phyloP scores from a whole-genome alignment of 2,329 filamentous ascomycete genomes.

The Myriosclerotinia duriaeana region DNA sequence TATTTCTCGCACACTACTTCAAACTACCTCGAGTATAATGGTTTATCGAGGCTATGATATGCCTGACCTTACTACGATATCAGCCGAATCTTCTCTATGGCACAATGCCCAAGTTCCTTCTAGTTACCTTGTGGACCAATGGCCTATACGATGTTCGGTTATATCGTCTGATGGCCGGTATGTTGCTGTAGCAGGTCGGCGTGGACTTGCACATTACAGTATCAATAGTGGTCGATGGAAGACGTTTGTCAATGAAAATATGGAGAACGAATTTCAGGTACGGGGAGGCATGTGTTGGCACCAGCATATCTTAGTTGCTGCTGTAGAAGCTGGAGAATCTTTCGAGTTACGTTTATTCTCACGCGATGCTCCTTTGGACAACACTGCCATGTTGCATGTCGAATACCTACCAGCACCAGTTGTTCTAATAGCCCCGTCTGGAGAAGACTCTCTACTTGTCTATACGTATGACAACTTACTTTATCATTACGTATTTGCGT shows the following conservation, averaged over 20 bases:
- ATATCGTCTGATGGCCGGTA: conserved; percentile 92
- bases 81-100: conserved; percentile 91
- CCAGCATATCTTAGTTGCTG: conserved; percentile 89
- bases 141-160: conserved; percentile 85
- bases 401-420: conserved; percentile 80
- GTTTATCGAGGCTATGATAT: conserved; percentile 92
- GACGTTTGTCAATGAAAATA: conserved; percentile 76
- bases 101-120: conserved; percentile 85
- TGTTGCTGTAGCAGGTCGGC: conserved; percentile 89
- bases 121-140: conserved; percentile 83
- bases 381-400: conserved; percentile 68
- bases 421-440: conserved; percentile 85
- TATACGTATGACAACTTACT: conserved; percentile 97
- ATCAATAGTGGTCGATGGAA: conserved; percentile 94
- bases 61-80: conserved; percentile 85
- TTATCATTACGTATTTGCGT: conserved; percentile 89
- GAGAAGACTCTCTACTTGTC: conserved; percentile 90
- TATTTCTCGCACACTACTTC: conserved; percentile 81
- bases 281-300: conserved; percentile 99
- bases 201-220: conserved; percentile 93
- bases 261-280: conserved; percentile 89
- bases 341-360: conserved; percentile 93
- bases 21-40: conserved; percentile 85
- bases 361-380: conserved; percentile 76
- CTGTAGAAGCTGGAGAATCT: conserved; percentile 79